Conservation (phyloP, 2,329 filamentous ascomycete genomes). For the Thermoascus crustaceus region DNA sequence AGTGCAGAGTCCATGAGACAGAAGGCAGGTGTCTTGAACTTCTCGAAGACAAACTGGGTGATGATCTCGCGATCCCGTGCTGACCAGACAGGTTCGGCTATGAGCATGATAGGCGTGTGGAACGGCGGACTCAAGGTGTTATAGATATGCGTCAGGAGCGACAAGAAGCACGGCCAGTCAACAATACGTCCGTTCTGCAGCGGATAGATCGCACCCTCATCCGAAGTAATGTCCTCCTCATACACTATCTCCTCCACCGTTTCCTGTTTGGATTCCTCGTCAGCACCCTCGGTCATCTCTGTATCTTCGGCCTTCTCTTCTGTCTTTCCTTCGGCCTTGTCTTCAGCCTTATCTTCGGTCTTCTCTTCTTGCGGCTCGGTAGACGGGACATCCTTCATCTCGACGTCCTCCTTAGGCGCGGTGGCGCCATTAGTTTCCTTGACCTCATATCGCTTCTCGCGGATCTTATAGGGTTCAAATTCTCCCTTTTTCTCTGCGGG, state of each 20-base stretch:
- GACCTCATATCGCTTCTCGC: conserved; percentile 36
- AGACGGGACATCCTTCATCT: conserved; percentile 39
- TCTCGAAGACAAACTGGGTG: conserved; percentile 93
- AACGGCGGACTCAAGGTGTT: conserved; percentile 81
- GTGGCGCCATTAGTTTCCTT: conserved; percentile 20
- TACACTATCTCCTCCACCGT: conserved; percentile 51
- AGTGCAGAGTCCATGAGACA: conserved; percentile 83
- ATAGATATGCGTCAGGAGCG: conserved; percentile 86
- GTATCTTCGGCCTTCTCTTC: conserved; percentile 16
- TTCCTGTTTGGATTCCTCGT: conserved; percentile 23
- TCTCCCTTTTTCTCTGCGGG: conserved; percentile 65
- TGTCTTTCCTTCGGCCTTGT: conserved; percentile 11
- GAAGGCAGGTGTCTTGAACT: conserved; percentile 88
- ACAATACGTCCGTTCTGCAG: conserved; percentile 73
- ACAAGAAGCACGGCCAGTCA: conserved; percentile 88
- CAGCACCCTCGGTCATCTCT: conserved; percentile 12
- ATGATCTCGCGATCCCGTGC: conserved; percentile 78
- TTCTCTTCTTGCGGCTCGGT: conserved; percentile 14
- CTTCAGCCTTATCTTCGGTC: conserved; percentile 7
- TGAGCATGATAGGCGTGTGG: conserved; percentile 86
- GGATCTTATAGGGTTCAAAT: conserved; percentile 75
- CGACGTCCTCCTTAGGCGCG: conserved; percentile 32
- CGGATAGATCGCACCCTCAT: conserved; percentile 85
- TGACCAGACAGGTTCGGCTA: conserved; percentile 85
- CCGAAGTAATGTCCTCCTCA: conserved; percentile 80